A percentile compares a stretch with the other conserved stretches of the same genome.
phyloP scores from a whole-genome alignment of 805 yeast genomes.

The Myxozyma kluyveri region DNA sequence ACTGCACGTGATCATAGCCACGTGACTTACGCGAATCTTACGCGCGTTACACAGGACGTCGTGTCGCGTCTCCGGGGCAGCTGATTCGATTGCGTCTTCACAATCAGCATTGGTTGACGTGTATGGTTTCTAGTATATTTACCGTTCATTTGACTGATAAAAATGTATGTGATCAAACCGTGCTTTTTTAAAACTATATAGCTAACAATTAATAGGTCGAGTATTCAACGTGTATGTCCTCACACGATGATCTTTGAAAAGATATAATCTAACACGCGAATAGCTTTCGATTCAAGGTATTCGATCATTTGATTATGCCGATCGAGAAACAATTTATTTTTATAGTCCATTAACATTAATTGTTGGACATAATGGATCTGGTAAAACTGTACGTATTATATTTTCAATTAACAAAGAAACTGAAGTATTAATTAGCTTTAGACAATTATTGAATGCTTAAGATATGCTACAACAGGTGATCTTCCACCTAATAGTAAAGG shows the following conservation, averaged over 20 bases:
- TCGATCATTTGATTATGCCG: conserved; percentile 84
- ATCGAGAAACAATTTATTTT: conserved; percentile 81
- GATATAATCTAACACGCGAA: too few species aligned
- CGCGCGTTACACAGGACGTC: too few species aligned
- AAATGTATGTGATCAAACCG: too few species aligned
- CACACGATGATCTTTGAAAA: not conserved
- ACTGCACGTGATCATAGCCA: too few species aligned
- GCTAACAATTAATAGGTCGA: conserved; percentile 17
- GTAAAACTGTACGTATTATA: conserved; percentile 58
- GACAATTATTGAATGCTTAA: conserved; percentile 88
- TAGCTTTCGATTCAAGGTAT: conserved; percentile 80
- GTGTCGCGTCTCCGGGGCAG: too few species aligned
- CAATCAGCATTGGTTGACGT: too few species aligned
- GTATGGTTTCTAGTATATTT: too few species aligned
- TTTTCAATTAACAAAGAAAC: not conserved
- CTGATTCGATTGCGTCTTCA: too few species aligned
- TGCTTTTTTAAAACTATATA: too few species aligned
- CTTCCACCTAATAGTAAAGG: conserved; percentile 94
- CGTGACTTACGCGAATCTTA: too few species aligned
- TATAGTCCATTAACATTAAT: conserved; percentile 87
- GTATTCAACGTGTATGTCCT: conserved; percentile 13
- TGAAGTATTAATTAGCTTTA: conserved; percentile 16
- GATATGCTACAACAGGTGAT: conserved; percentile 93
- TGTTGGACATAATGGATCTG: conserved; percentile 95
- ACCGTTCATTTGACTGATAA: too few species aligned